phyloP scores from a whole-genome alignment of 495 filamentous ascomycete genomes.

The Podospora fimiseda region DNA sequence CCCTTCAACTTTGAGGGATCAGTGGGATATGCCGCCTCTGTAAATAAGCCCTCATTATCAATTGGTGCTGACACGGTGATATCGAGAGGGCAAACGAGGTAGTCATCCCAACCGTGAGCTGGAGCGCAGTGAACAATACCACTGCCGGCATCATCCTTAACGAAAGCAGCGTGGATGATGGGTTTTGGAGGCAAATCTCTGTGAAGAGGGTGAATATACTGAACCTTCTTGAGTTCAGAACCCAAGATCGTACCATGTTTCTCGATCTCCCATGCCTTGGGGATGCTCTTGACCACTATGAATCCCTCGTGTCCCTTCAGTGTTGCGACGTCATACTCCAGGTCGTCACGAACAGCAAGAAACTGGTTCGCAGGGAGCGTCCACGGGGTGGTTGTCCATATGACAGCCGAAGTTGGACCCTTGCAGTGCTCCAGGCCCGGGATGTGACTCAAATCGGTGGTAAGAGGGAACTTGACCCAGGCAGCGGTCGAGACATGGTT shows the following conservation, averaged over 20 bases:
- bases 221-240: conserved; percentile 53
- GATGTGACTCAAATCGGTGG: conserved; percentile 39
- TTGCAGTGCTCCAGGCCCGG: conserved; percentile 23
- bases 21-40: conserved; percentile 61
- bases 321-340: conserved; percentile 67
- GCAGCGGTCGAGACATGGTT: conserved; percentile 74
- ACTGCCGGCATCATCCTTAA: conserved; percentile 77
- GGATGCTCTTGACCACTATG: conserved; percentile 56
- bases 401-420: conserved; percentile 46
- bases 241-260: conserved; percentile 58
- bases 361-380: conserved; percentile 89
- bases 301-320: conserved; percentile 43
- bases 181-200: conserved; percentile 52
- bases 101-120: conserved; percentile 96
- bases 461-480: conserved; percentile 72
- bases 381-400: conserved; percentile 99
- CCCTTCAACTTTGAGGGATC: conserved; percentile 52
- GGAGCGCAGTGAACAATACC: conserved; percentile 91
- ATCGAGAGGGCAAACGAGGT: conserved; percentile 65
- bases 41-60: conserved; percentile 74
- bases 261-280: conserved; percentile 40
- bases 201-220: conserved; percentile 62
- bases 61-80: conserved; percentile 74
- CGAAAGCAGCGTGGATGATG: conserved; percentile 77
- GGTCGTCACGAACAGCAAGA: conserved; percentile 66